A percentile compares a stretch with the other conserved stretches of the same genome.
Evolutionary conservation across 345 rosid genomes (phyloP).

Genomic region (Orychophragmus violaceus): DNA sequence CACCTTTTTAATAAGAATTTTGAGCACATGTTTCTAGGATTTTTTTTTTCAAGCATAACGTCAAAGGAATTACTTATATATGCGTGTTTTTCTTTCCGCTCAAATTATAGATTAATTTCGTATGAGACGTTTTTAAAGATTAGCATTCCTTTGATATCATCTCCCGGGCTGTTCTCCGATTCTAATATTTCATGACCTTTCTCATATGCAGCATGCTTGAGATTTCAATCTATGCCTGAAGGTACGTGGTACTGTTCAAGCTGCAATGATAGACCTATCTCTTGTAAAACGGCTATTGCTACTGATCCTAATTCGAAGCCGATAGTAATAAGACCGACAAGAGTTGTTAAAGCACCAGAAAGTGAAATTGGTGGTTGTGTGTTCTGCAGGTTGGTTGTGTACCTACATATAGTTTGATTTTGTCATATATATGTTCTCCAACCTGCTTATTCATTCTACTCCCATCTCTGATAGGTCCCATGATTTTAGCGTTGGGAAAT

Average conservation of each 20-base stretch:
- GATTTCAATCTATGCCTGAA: slow-evolving; percentile 46
- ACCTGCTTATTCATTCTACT: background rate
- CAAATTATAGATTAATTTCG: background rate
- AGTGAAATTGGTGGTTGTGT: slow-evolving; percentile 79
- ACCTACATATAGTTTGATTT: background rate
- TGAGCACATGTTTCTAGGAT: background rate
- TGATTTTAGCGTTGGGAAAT: slow-evolving; percentile 54
- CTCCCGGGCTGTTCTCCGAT: background rate
- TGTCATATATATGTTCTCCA: background rate
- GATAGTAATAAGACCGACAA: slow-evolving; percentile 49
- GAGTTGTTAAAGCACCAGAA: slow-evolving; percentile 64
- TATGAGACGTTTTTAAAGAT: background rate
- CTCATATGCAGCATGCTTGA: slow-evolving; percentile 70
- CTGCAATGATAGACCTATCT: slow-evolving; percentile 47
- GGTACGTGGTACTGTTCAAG: slow-evolving; percentile 66
- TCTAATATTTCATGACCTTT: slow-evolving; percentile 15
- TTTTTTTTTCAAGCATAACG: background rate
- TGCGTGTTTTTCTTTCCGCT: background rate
- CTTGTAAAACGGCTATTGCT: slow-evolving; percentile 32
- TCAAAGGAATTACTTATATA: background rate
- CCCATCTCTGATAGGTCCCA: slow-evolving; percentile 42
- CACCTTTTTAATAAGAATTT: background rate
- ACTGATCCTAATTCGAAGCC: slow-evolving; percentile 40
- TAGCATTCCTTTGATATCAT: background rate
- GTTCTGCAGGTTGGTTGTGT: slow-evolving; percentile 63